Conservation (phyloP, 495 filamentous ascomycete species). For the Pyrenopolyporus hunteri region DNA sequence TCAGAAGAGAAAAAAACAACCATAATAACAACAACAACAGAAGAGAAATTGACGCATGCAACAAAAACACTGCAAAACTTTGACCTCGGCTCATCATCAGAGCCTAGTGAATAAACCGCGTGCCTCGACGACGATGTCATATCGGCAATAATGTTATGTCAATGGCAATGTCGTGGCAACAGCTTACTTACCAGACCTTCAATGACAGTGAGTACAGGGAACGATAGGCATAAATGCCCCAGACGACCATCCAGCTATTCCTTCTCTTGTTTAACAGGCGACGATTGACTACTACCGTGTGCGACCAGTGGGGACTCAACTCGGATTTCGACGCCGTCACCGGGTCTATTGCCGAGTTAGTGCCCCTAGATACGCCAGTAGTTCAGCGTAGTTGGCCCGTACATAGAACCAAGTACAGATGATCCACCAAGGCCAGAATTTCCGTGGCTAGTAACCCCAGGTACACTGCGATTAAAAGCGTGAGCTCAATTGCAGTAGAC, state of each 20-base stretch:
- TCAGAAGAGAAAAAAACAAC: conserved; percentile 31
- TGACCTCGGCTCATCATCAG: no score
- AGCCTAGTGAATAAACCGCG: background rate
- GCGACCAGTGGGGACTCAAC: conserved; percentile 57
- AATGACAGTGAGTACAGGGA: no score
- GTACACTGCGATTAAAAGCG: conserved; percentile 1
- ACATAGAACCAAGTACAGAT: no score
- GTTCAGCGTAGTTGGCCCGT: no score
- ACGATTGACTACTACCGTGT: conserved; percentile 56
- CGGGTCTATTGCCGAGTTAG: conserved; percentile 35
- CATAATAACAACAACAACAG: background rate
- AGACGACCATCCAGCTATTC: conserved; percentile 20
- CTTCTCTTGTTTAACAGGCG: conserved; percentile 56
- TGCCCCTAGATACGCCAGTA: background rate
- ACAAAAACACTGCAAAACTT: background rate
- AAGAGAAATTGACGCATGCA: background rate
- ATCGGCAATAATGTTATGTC: conserved; percentile 12
- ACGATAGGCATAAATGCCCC: background rate
- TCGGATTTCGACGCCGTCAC: conserved; percentile 57
- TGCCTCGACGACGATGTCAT: conserved; percentile 11
- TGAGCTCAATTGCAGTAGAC: background rate
- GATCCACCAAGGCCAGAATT: no score
- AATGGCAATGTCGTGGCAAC: no score
- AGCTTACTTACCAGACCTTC: no score
- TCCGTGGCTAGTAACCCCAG: background rate